These are phyloP conservation scores for Capsella bursapastoris DNA, from an alignment of 345 rosid species.

Conservation along the genomic window DNA sequence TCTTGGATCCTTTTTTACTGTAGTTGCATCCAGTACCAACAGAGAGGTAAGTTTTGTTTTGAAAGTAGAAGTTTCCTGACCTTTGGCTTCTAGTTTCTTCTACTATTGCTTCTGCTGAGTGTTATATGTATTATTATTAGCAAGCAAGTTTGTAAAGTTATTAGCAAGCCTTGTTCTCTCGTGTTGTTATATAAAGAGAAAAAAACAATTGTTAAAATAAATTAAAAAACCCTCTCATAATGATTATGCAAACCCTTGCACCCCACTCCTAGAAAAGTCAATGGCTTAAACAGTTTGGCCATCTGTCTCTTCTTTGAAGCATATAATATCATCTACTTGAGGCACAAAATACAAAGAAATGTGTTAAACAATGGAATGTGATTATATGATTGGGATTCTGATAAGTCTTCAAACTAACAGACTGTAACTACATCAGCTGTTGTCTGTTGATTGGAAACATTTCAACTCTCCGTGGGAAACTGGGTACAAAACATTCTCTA, in stretches of 20 bases:
- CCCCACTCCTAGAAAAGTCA: conserved; percentile 35
- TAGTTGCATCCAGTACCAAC: conserved; percentile 8
- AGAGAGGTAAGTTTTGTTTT: neutral
- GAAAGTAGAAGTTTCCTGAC: conserved; percentile 5
- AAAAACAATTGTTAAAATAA: neutral
- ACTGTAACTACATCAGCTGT: too few relatives aligned
- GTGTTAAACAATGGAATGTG: neutral
- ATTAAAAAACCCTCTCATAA: neutral
- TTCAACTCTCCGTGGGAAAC: too few relatives aligned
- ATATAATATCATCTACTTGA: conserved; percentile 3
- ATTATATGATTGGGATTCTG: neutral
- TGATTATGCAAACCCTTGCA: conserved; percentile 7
- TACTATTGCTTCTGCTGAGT: neutral
- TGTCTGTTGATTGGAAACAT: too few relatives aligned
- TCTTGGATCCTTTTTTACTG: neutral
- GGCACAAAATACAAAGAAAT: conserved; percentile 13
- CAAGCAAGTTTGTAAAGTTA: neutral
- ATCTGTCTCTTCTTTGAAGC: conserved; percentile 9
- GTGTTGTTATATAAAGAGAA: conserved; percentile 9
- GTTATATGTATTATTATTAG: conserved; percentile 14
- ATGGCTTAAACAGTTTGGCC: neutral
- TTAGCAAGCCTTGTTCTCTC: neutral
- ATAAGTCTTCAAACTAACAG: neutral
- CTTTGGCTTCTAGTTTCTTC: neutral
- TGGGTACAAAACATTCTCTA: too few relatives aligned